These are phyloP conservation scores for Odontarrhena argentea DNA, from an alignment of 345 rosid species.

Conservation along the genomic window DNA sequence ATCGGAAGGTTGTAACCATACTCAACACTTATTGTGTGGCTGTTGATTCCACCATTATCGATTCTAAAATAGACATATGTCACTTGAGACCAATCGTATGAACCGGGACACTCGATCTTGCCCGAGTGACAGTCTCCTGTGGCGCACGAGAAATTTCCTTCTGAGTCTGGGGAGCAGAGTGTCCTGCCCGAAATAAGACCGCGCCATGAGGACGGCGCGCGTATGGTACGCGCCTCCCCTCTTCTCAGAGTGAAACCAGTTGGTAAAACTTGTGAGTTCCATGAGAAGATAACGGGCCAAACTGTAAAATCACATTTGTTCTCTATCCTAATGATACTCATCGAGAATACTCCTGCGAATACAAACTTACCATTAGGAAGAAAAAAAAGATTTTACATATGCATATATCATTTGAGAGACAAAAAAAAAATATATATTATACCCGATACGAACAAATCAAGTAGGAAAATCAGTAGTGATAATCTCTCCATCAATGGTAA, in stretches of 20 bases:
- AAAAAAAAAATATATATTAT: neutral
- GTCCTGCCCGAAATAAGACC: constrained; percentile 38
- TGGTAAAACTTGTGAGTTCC: constrained; percentile 15
- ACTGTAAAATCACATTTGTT: constrained; percentile 34
- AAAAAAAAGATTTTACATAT: neutral
- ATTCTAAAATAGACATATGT: constrained; percentile 32
- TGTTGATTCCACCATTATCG: constrained; percentile 17
- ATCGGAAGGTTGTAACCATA: constrained; percentile 38
- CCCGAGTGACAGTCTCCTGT: constrained; percentile 34
- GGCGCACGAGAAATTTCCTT: constrained; percentile 23
- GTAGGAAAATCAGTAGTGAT: constrained; percentile 11
- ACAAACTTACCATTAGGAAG: neutral
- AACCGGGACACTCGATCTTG: constrained; percentile 12
- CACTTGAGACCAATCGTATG: constrained; percentile 17
- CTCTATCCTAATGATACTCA: constrained; percentile 24
- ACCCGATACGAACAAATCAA: constrained; percentile 21
- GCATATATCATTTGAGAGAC: neutral
- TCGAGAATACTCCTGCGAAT: constrained; percentile 27
- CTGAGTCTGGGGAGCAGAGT: constrained; percentile 14
- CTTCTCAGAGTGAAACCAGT: constrained; percentile 22
- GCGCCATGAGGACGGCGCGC: constrained; percentile 33
- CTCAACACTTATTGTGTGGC: constrained; percentile 26
- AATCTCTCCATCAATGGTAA: too few relatives aligned
- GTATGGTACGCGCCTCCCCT: constrained; percentile 24
- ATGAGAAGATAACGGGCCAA: constrained; percentile 37